These are phyloP conservation scores for Ensete ventricosum DNA, from an alignment of 176 grass and related monocot species.

Conservation along the genomic window DNA sequence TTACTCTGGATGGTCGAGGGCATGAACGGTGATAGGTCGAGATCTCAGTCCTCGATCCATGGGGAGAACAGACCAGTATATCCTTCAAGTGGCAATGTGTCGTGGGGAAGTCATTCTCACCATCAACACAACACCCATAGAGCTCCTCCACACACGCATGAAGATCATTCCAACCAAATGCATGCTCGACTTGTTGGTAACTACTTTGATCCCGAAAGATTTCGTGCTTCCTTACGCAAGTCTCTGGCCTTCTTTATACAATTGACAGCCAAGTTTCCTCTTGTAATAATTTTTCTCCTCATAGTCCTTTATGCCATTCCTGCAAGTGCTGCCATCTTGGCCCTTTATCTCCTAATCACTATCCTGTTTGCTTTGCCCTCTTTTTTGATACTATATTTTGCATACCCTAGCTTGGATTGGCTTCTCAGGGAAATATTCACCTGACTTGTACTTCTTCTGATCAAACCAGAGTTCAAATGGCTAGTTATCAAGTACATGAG, in stretches of 20 bases:
- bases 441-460: conserved; percentile 21
- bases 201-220: conserved; percentile 40
- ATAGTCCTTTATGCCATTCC: conserved; percentile 27
- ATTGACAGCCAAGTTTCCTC: conserved; percentile 54
- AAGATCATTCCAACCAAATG: no score
- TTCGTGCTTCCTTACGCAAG: conserved; percentile 45
- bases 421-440: conserved; percentile 64
- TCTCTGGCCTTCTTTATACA: conserved; percentile 50
- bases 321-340: background rate
- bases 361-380: conserved; percentile 22
- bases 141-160: no score
- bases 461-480: no score
- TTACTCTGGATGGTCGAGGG: conserved; percentile 13
- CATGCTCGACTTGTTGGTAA: conserved; percentile 15
- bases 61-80: conserved; percentile 14
- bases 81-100: background rate
- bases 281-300: conserved; percentile 77
- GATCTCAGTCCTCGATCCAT: conserved; percentile 19
- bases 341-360: conserved; percentile 17
- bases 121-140: conserved; percentile 3
- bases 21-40: conserved; percentile 49
- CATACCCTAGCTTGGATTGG: conserved; percentile 66
- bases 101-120: conserved; percentile 4
- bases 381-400: conserved; percentile 71
- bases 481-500: no score